These are phyloP conservation scores for Myrica gale DNA, from an alignment of 306 rosid genomes.

Conservation along the genomic window DNA sequence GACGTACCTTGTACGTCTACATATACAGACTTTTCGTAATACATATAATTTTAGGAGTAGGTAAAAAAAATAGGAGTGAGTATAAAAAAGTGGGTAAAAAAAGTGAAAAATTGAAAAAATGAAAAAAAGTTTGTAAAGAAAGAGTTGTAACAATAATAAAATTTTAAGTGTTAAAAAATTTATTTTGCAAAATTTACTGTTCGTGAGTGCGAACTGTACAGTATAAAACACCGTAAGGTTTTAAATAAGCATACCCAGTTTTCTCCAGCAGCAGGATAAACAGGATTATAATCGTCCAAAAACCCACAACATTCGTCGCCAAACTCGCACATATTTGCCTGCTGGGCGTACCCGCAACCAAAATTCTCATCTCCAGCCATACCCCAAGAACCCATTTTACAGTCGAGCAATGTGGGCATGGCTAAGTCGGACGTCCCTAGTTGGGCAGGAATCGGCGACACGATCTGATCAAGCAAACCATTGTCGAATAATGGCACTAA, in stretches of 20 bases:
- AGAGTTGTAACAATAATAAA: no score
- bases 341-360: conserved; percentile 28
- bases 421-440: conserved; percentile 31
- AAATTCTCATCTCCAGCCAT: conserved; percentile 33
- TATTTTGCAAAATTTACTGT: no score
- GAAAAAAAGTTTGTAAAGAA: no score
- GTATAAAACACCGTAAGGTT: conserved; percentile 9
- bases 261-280: conserved; percentile 33
- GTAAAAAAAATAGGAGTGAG: no score
- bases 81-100: no score
- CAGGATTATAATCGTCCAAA: conserved; percentile 46
- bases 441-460: conserved; percentile 35
- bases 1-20: neutral
- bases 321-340: conserved; percentile 26
- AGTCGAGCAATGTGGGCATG: conserved; percentile 34
- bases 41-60: no score
- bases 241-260: conserved; percentile 45
- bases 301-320: conserved; percentile 56
- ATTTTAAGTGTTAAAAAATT: no score
- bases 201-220: no score
- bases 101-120: no score
- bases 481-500: conserved; percentile 40
- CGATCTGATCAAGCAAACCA: conserved; percentile 37
- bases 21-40: neutral
- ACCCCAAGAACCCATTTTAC: conserved; percentile 36